Evolutionary conservation across 2,329 filamentous ascomycete species (phyloP), one percentile per base, ranked within the genome.

Genomic region (Fusarium verticillioides): DNA sequence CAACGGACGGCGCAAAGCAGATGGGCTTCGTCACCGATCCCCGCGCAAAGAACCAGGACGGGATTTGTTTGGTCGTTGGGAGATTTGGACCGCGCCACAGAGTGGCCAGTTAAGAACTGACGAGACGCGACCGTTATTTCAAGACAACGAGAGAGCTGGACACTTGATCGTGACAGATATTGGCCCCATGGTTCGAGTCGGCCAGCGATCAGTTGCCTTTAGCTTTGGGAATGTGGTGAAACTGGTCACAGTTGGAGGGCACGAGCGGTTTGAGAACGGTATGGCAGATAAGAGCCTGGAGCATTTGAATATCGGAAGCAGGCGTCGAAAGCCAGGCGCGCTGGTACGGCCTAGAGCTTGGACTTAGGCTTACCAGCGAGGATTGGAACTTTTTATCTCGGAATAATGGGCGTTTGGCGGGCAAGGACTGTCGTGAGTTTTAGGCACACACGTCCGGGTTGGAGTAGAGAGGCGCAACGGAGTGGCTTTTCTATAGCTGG

Each of bases 201-300:
- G 93, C 18, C 86, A 88, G 53, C 85, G 87, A 50, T 92, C 91
- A 57, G 86, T 94, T 7, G 93, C 90, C 0, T 87, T 95, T 36
- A 92, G 88, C 0, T 90, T 95, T 66, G 93, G 93, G 18, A 93
- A 94, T 73, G 85, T 89, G 3, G 86, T 95, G 76, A 95, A 94
- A 81, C 83, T 95, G 57, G 87, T 95, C 63, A 89, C 88, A 4
- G 84, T 92, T 10, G 92, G 81, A 7, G 79, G 91, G 10, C 87
- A 89, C 70, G 91, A 93, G 77, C 84, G 88, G 37, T 93, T 92
- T 75, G 89, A 91, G 47, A 82, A 77, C 21, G 79, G 80, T 32
- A 76, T 76, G 28, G 82, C 77, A 53, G 75, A 78, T 6, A 75
- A 60, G 18, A 72, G 78, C 40, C 74, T 79, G 6, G 80, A 83